Base-by-base conservation (phyloP, 2,329 filamentous ascomycete genomes). In the Dothiorella sarmentorum region DNA sequence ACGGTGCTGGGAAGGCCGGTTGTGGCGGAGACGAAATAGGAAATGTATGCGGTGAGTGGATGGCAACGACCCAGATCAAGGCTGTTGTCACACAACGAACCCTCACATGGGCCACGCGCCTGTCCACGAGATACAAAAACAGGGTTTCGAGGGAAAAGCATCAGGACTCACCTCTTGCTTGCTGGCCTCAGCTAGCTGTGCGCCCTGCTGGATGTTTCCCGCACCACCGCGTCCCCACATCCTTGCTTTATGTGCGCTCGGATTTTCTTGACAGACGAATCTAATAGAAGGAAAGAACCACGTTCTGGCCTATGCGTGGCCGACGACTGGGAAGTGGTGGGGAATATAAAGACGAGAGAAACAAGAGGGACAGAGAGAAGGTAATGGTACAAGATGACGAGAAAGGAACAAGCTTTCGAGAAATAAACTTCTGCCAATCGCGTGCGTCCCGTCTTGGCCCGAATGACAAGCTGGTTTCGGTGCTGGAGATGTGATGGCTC, bases 221-320 rank as follows among this genome's bases (percentile, higher is more conserved):
- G 75, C 76, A 38, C 77, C 77, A 47, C 77, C 77, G 44, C 77
- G 73, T 51, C 76, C 77, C 61, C 62, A 67, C 62, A 68, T 65
- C 67, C 69, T 73, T 56, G 53, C 38, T 26, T 22, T 37, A 11
- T 31, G 15, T 31, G n/a, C n/a, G n/a, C n/a, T 31, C 9, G 10
- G 29, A 11, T 9, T 11, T 31, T 13, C 29, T 13, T 31, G 10
- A 10, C 29, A 13, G 29, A 10, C 29, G 29, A 31, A 31, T 31
- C n/a, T n/a, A n/a, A n/a, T n/a, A n/a, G n/a, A n/a, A 22, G 42
- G 7, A 51, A 20, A 35, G 22, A 18, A 7, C 18, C 45, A 17
- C 26, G n/a, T 44, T 10, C 13, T 27, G 17, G 13, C 11, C 15
- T 22, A n/a, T 26, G 15, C 42, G 7, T 15, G 22, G 22, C 24